Percentiles rank a stretch among this genome's conserved stretches.
These are phyloP conservation scores for Pseudonitzschia delicatissima DNA, from an alignment of 108 stramenopile genomes.

Conservation along the genomic window DNA sequence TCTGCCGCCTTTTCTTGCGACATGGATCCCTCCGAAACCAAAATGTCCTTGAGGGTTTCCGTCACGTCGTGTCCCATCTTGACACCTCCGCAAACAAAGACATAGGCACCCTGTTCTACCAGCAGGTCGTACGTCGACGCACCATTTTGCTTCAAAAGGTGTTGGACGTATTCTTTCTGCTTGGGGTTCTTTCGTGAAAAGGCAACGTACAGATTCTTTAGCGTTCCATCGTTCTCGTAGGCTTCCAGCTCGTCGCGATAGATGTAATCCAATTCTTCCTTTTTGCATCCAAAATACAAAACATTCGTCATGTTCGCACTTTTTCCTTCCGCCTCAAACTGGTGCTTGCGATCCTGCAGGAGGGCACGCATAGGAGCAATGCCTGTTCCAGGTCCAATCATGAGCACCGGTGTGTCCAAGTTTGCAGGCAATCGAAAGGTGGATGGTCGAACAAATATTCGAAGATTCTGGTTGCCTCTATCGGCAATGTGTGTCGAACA, in stretches of 20 bases:
- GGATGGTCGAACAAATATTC: conserved; percentile 87
- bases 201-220: conserved; percentile 80
- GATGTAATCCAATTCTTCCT: conserved; percentile 77
- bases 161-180: conserved; percentile 96
- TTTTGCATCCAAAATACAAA: conserved; percentile 97
- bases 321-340: conserved; percentile 25
- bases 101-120: conserved; percentile 49
- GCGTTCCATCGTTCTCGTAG: conserved; percentile 53
- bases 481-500: conserved; percentile 81
- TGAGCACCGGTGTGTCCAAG: conserved; percentile 69
- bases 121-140: conserved; percentile 72
- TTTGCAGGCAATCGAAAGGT: conserved; percentile 84
- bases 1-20: conserved; percentile 60
- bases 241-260: conserved; percentile 88
- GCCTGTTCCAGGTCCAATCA: conserved; percentile 98
- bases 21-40: conserved; percentile 40
- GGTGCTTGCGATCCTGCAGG: conserved; percentile 82
- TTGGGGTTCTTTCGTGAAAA: conserved; percentile 80
- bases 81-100: conserved; percentile 91
- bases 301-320: conserved; percentile 57
- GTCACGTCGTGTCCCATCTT: conserved; percentile 84
- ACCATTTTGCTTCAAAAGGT: conserved; percentile 63
- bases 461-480: conserved; percentile 29
- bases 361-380: conserved; percentile 97
- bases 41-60: conserved; percentile 67